A percentile compares a stretch with the other conserved stretches of the same genome.
Conservation (phyloP, 257 asterid species). For the Solanum peruvianum region DNA sequence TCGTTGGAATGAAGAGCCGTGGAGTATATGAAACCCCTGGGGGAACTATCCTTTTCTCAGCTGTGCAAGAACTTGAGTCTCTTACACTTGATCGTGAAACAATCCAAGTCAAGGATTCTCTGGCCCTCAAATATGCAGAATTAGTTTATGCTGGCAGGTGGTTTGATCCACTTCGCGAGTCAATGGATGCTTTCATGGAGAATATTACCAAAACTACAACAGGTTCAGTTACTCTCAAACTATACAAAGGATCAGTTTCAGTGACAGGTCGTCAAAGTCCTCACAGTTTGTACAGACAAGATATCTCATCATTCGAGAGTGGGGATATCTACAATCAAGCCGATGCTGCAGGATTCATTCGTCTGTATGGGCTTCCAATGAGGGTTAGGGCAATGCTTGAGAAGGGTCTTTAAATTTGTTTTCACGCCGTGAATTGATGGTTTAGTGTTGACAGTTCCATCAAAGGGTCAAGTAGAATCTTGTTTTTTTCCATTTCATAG, state of each 20-base stretch:
- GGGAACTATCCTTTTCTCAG: conserved; percentile 76
- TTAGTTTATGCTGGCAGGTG: conserved; percentile 82
- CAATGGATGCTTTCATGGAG: conserved; percentile 92
- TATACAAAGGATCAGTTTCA: conserved; percentile 65
- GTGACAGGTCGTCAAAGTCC: conserved; percentile 70
- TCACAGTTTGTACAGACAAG: conserved; percentile 65
- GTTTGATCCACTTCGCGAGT: conserved; percentile 89
- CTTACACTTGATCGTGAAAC: conserved; percentile 90
- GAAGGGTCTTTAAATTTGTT: conserved; percentile 36
- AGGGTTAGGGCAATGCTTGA: conserved; percentile 81
- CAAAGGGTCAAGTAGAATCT: background rate
- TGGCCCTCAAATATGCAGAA: conserved; percentile 90
- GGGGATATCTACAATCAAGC: conserved; percentile 84
- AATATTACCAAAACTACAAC: conserved; percentile 67
- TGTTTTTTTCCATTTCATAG: background rate
- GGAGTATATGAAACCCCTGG: conserved; percentile 97
- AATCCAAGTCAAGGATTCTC: conserved; percentile 65
- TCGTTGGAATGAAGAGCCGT: conserved; percentile 96
- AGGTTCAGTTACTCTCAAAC: conserved; percentile 77
- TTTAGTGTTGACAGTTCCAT: background rate
- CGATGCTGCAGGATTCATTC: conserved; percentile 89
- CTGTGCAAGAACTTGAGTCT: conserved; percentile 83
- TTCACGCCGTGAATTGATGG: background rate
- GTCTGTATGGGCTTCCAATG: conserved; percentile 81
- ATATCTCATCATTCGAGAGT: conserved; percentile 88